phyloP scores from a whole-genome alignment of 2,329 filamentous ascomycete species.

The Phialophora chinensis region DNA sequence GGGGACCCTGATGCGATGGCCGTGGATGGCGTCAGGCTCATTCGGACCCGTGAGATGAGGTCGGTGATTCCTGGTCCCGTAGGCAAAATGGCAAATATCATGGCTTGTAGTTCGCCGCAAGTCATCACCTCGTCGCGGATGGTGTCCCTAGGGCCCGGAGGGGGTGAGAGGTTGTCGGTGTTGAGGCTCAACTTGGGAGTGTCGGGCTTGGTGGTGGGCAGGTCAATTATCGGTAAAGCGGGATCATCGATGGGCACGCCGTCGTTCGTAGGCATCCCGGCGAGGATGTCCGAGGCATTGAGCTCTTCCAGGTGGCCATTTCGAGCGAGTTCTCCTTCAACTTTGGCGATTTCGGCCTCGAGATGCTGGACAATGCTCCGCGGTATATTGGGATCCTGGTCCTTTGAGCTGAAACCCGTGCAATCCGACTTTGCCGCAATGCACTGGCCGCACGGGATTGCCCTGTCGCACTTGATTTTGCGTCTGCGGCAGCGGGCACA shows the following conservation, averaged over 20 bases:
- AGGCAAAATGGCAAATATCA: slow-evolving; percentile 43
- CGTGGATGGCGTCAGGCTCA: slow-evolving; percentile 45
- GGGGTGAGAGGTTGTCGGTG: slow-evolving; percentile 16
- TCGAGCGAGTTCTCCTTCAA: slow-evolving; percentile 43
- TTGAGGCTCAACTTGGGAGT: slow-evolving; percentile 22
- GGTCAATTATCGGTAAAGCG: slow-evolving; percentile 32
- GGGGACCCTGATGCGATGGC: slow-evolving; percentile 37
- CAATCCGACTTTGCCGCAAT: slow-evolving; percentile 40
- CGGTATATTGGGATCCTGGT: slow-evolving; percentile 41
- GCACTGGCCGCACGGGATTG: slow-evolving; percentile 44
- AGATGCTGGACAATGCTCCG: slow-evolving; percentile 46
- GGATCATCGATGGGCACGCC: slow-evolving; percentile 33
- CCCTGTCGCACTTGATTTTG: slow-evolving; percentile 42
- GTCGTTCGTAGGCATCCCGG: slow-evolving; percentile 40
- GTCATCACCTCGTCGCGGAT: slow-evolving; percentile 40
- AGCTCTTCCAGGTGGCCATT: slow-evolving; percentile 41
- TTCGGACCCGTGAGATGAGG: slow-evolving; percentile 43
- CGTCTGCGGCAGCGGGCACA: slow-evolving; percentile 41
- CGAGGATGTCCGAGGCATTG: slow-evolving; percentile 39
- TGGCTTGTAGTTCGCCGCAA: slow-evolving; percentile 41
- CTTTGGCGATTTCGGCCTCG: slow-evolving; percentile 45
- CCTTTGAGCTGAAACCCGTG: slow-evolving; percentile 42
- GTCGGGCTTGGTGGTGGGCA: slow-evolving; percentile 23
- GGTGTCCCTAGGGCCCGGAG: slow-evolving; percentile 30
- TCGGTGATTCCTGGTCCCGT: slow-evolving; percentile 42